Evolutionary conservation across 163 green algal genomes (phyloP), one percentile per base, ranked within the genome.

Genomic region (Trebouxia gelatinosa): DNA sequence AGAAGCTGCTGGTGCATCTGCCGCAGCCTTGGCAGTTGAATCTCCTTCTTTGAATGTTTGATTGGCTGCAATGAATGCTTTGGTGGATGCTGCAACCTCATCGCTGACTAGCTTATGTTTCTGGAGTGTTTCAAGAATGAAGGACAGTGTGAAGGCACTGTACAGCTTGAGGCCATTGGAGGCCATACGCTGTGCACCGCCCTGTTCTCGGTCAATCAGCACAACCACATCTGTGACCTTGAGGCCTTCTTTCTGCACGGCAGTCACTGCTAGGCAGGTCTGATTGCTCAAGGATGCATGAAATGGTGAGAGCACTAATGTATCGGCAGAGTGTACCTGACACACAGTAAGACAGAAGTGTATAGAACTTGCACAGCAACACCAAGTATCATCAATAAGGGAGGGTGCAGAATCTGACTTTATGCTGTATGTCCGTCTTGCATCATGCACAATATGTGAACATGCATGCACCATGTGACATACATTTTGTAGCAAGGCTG

Each of bases 181-280:
- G 1, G 82, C 85, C 35, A 99, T 87, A 84, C 95, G 85, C 6
- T 84, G 88, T 39, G 84, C 80, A n/a, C 96, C 96, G 46, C 96
- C 96, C 87, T 99, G 96, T 88, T 99, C 86, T 31, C 96, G 88
- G 79, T 97, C 93, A 72, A 99, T 98, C 7, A 99, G 89, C 46
- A 99, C 96, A 70, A 98, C 96, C 32, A 98, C 95, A 80, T 99
- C 96, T 5, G 54, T 92, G 31, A 97, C 91, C 39, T 90, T 74
- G 62, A 99, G 87, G 16, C 92, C 91, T 70, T 92, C 94, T 34
- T 88, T 84, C 91, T 95, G 88, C 79, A 79, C 13, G n/a, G n/a
- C n/a, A n/a, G n/a, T n/a, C n/a, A n/a, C n/a, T n/a, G n/a, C n/a
- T n/a, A n/a, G n/a, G n/a, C n/a, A n/a, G n/a, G n/a, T n/a, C n/a